Base-by-base conservation (phyloP, 345 rosid species). In the Ceriops tagal region DNA sequence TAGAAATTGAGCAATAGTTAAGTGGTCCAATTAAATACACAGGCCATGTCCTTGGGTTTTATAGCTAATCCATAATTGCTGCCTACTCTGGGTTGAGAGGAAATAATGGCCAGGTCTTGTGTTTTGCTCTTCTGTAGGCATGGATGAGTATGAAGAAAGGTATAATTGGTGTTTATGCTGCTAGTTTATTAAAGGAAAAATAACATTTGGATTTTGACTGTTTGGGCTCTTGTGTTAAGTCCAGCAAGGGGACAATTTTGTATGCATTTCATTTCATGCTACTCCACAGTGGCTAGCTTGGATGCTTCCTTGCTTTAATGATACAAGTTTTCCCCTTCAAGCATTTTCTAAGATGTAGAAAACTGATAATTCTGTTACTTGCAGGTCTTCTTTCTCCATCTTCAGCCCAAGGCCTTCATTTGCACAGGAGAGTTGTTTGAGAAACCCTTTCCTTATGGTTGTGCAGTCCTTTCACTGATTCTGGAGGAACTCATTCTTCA, bases 361-460 rank as follows among this genome's bases (percentile, higher is more conserved):
- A 67, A 55, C 73, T 79, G 57, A 75, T 65, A 11, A 39, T 65
- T 58, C 61, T 61, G 47, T 39, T 35, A 6, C 39, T 4, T 79
- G 65, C 52, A 83, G 91, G 87, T 53, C 56, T 86, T 85, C 59
- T 31, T 85, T 68, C 77, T 86, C 68, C 84, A 85, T 83, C 77
- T 88, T 80, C 88, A 85, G 74, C 81, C 86, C 62, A 86, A 80
- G 79, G 80, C 78, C 58, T 63, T 79, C 72, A 77, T 86, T 65
- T 46, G 64, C 62, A 68, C 69, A 69, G 81, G 80, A 67, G 78
- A 77, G 69, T 71, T 78, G 46, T 82, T 74, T 6, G 87, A 83
- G 62, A 79, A 78, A 34, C 76, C 78, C 66, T 59, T 64, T n/a
- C 51, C 73, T 10, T 71, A 78, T 43, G 67, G 73, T 39, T 22